phyloP scores from a whole-genome alignment of 306 rosid species.

The Pueraria montana region DNA sequence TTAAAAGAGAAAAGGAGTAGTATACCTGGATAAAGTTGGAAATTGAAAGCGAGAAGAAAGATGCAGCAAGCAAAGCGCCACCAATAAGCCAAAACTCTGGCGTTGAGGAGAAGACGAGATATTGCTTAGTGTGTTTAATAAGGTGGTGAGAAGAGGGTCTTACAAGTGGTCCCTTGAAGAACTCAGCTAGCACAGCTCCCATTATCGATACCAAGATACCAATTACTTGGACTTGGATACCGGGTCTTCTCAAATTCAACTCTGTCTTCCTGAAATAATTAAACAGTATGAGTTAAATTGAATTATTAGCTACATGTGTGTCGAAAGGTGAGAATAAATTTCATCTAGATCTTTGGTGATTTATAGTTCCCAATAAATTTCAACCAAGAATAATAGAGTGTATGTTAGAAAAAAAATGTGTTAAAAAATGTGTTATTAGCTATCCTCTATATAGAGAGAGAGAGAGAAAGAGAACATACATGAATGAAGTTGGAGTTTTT shows the following conservation, averaged over 20 bases:
- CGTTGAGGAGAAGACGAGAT: slow-evolving; percentile 64
- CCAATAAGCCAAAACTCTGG: slow-evolving; percentile 82
- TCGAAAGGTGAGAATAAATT: no score
- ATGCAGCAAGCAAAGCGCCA: slow-evolving; percentile 70
- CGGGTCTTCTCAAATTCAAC: slow-evolving; percentile 56
- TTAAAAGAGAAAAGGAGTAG: not conserved
- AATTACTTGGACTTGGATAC: slow-evolving; percentile 57
- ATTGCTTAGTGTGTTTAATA: slow-evolving; percentile 42
- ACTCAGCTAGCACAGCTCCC: slow-evolving; percentile 69
- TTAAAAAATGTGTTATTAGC: no score
- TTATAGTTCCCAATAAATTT: no score
- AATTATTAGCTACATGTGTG: no score
- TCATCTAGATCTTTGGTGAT: no score
- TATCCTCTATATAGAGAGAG: no score
- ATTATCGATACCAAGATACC: slow-evolving; percentile 69
- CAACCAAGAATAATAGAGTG: no score
- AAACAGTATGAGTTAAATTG: not conserved
- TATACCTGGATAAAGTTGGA: slow-evolving; percentile 68
- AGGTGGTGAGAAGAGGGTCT: slow-evolving; percentile 61
- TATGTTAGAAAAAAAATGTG: no score
- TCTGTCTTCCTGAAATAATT: slow-evolving; percentile 58
- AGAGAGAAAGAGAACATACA: no score
- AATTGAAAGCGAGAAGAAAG: slow-evolving; percentile 68
- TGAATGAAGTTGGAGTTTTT: no score
- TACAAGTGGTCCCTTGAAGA: slow-evolving; percentile 69